Percentiles rank a stretch among this genome's conserved stretches.
phyloP scores from a whole-genome alignment of 2,329 filamentous ascomycete species.

The Trichophyton schoenleinii region DNA sequence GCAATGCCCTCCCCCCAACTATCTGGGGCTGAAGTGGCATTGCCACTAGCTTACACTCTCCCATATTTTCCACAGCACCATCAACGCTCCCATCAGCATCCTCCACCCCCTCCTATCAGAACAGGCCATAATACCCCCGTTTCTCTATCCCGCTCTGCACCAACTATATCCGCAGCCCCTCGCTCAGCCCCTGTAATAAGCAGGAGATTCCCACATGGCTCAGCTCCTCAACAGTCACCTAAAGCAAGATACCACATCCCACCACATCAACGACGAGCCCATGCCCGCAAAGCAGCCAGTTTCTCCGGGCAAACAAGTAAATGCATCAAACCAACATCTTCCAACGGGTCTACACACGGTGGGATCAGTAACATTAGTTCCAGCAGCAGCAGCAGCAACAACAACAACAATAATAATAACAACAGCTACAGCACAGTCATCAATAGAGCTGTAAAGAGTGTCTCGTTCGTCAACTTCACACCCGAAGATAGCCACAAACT shows the following conservation, averaged over 20 bases:
- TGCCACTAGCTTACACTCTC: slow-evolving; percentile 5
- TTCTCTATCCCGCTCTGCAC: slow-evolving; percentile 5
- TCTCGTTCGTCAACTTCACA: slow-evolving; percentile 81
- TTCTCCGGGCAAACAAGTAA: slow-evolving; percentile 16
- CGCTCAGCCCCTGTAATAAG: slow-evolving; percentile 7
- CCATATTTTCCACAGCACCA: slow-evolving; percentile 1
- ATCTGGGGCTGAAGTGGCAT: slow-evolving; percentile 7
- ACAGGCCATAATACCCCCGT: background rate
- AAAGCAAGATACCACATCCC: slow-evolving; percentile 19
- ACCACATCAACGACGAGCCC: slow-evolving; percentile 22
- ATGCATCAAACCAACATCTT: slow-evolving; percentile 16
- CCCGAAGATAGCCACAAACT: slow-evolving; percentile 65
- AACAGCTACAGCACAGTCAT: background rate
- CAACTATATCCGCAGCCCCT: slow-evolving; percentile 1
- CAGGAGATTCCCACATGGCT: background rate
- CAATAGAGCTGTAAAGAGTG: slow-evolving; percentile 8
- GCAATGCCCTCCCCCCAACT: slow-evolving; percentile 16
- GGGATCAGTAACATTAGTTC: background rate
- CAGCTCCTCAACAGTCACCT: slow-evolving; percentile 15
- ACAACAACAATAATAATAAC: background rate
- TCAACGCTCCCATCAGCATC: background rate
- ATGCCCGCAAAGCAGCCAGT: slow-evolving; percentile 30
- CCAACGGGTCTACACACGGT: background rate
- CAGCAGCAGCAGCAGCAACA: background rate
- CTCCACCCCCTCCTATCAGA: slow-evolving; percentile 6